A percentile compares a stretch with the other conserved stretches of the same genome.
These are phyloP conservation scores for Aspergillus intermedius DNA, from an alignment of 2,329 filamentous ascomycete species.

Conservation along the genomic window DNA sequence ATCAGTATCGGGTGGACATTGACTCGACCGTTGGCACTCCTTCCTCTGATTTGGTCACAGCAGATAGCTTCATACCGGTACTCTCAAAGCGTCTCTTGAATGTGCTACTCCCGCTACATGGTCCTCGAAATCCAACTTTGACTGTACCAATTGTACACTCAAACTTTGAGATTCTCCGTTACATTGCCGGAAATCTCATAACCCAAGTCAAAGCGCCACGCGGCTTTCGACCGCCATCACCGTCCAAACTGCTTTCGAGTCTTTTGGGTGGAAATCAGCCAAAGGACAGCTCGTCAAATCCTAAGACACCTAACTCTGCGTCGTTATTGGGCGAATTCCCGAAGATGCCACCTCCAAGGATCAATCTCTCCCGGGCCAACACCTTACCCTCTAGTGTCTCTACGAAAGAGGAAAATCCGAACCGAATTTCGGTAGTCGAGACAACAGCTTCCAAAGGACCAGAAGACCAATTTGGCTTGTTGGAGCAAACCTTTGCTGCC, in stretches of 20 bases:
- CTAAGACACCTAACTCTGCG: conserved; percentile 30
- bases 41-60: conserved; percentile 66
- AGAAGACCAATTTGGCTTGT: conserved; percentile 60
- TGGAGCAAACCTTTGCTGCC: conserved; percentile 79
- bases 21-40: conserved; percentile 62
- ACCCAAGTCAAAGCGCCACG: conserved; percentile 54
- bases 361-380: conserved; percentile 36
- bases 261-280: conserved; percentile 58
- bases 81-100: conserved; percentile 68
- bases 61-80: conserved; percentile 67
- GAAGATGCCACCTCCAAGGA: conserved; percentile 34
- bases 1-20: conserved; percentile 51
- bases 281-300: conserved; percentile 26
- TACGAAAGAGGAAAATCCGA: conserved; percentile 36
- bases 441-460: conserved; percentile 46
- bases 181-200: conserved; percentile 58
- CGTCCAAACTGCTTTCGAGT: conserved; percentile 82
- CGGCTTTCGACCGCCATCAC: conserved; percentile 71
- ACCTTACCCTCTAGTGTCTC: conserved; percentile 39
- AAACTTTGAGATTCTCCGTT: conserved; percentile 69
- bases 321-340: conserved; percentile 40
- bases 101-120: conserved; percentile 64
- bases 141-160: conserved; percentile 65
- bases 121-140: conserved; percentile 44
- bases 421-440: conserved; percentile 47